phyloP scores from a whole-genome alignment of 495 filamentous ascomycete species.

The Peziza echinospora region DNA sequence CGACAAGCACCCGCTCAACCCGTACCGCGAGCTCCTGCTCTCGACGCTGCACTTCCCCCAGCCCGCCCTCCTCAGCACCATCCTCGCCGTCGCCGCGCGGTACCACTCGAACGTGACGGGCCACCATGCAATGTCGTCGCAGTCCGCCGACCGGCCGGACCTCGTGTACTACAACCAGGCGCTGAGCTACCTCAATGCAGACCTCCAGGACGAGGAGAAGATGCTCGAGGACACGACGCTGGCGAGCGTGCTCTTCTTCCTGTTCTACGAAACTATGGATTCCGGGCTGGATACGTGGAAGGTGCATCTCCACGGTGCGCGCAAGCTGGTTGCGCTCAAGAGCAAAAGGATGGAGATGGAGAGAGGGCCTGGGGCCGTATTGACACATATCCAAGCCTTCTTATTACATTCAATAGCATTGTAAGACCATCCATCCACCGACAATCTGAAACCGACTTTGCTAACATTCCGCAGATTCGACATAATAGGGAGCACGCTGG shows the following conservation, averaged over 20 bases:
- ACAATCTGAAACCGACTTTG: too few species aligned
- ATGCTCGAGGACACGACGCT: slow-evolving; percentile 14
- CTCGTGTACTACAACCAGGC: slow-evolving; percentile 15
- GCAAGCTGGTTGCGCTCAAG: slow-evolving; percentile 10
- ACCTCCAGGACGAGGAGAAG: slow-evolving; percentile 11
- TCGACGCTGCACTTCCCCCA: slow-evolving; percentile 6
- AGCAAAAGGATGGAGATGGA: slow-evolving; percentile 8
- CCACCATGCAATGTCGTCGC: slow-evolving; percentile 6
- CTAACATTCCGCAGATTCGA: slow-evolving; percentile 15
- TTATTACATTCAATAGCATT: neutral
- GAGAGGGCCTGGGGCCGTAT: slow-evolving; percentile 2
- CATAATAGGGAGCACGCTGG: slow-evolving; percentile 17
- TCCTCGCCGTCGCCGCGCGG: slow-evolving; percentile 16
- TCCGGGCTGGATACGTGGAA: slow-evolving; percentile 19
- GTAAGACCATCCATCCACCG: neutral
- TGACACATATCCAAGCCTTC: neutral
- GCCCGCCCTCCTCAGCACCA: slow-evolving; percentile 16
- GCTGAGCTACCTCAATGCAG: slow-evolving; percentile 6
- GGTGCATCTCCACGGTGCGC: slow-evolving; percentile 15
- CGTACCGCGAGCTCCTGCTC: slow-evolving; percentile 16
- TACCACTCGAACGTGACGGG: slow-evolving; percentile 16
- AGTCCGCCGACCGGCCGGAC: neutral
- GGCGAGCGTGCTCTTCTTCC: slow-evolving; percentile 15
- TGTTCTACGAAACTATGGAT: slow-evolving; percentile 19
- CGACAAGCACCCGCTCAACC: slow-evolving; percentile 15